Percentiles rank a stretch among this genome's conserved stretches.
phyloP scores from a whole-genome alignment of 139 green algal species.

The Chlorella vulgaris region DNA sequence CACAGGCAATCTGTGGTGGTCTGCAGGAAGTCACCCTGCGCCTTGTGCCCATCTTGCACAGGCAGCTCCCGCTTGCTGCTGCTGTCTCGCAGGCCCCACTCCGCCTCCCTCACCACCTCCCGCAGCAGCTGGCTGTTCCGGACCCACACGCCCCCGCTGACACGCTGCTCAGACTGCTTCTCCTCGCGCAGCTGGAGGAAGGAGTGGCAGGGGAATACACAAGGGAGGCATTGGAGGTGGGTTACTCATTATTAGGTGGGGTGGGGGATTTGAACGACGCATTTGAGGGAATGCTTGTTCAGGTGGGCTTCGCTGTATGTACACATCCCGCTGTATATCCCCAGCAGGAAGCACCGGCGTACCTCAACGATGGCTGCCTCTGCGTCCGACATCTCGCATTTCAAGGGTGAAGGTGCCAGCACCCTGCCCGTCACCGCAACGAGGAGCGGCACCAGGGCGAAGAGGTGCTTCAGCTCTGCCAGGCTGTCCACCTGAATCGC shows the following conservation, averaged over 20 bases:
- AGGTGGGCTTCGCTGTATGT: too few species aligned
- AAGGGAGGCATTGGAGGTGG: neutral
- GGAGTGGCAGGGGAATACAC: neutral
- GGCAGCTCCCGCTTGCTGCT: slow-evolving; percentile 29
- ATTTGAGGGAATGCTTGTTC: too few species aligned
- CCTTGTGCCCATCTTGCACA: slow-evolving; percentile 23
- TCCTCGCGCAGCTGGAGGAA: slow-evolving; percentile 28
- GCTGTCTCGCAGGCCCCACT: slow-evolving; percentile 32
- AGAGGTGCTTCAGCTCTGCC: slow-evolving; percentile 38
- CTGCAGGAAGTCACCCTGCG: slow-evolving; percentile 29
- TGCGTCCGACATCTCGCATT: slow-evolving; percentile 32
- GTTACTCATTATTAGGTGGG: too few species aligned
- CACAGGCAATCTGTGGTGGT: slow-evolving; percentile 25
- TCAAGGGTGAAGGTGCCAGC: slow-evolving; percentile 3
- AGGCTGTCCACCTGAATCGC: slow-evolving; percentile 11
- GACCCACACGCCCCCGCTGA: slow-evolving; percentile 24
- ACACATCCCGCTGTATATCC: neutral
- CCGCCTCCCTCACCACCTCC: slow-evolving; percentile 15
- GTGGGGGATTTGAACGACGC: too few species aligned
- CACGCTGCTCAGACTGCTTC: slow-evolving; percentile 20
- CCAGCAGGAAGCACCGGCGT: neutral
- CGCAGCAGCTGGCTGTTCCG: slow-evolving; percentile 16
- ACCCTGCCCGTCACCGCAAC: slow-evolving; percentile 46
- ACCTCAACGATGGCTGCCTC: slow-evolving; percentile 38
- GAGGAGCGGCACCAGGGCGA: slow-evolving; percentile 32